Conservation (phyloP, 2,329 filamentous ascomycete genomes). For the Calonectria pteridis region DNA sequence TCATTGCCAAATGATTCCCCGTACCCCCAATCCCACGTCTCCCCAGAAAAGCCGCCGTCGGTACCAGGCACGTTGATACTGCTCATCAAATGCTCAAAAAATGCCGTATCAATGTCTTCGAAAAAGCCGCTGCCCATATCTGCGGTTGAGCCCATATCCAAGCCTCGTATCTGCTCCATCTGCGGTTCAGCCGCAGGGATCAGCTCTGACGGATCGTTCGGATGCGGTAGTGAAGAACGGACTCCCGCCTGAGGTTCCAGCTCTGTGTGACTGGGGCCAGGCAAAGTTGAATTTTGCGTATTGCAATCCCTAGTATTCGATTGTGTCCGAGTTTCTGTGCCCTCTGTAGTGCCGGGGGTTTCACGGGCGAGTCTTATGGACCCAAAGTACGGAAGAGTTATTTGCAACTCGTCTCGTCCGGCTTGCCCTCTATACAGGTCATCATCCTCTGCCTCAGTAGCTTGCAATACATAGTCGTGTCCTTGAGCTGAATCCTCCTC, state of each 20-base stretch:
- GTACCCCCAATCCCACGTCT: not conserved
- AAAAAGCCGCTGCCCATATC: not conserved
- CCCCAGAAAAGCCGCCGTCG: not conserved
- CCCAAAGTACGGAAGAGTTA: slow-evolving; percentile 5
- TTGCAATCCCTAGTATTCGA: not conserved
- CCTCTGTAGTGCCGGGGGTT: not conserved
- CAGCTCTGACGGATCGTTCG: too few relatives aligned
- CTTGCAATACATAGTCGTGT: not conserved
- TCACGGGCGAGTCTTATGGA: not conserved
- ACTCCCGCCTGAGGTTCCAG: not conserved
- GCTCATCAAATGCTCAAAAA: not conserved
- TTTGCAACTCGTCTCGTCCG: not conserved
- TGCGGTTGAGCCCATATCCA: not conserved
- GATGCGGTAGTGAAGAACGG: not conserved
- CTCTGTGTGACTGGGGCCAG: not conserved
- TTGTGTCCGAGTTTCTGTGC: too few relatives aligned
- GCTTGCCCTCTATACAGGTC: not conserved
- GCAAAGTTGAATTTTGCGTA: not conserved
- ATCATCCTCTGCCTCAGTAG: not conserved
- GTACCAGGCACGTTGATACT: not conserved
- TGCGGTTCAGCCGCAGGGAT: not conserved
- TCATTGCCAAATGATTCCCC: not conserved
- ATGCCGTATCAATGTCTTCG: not conserved
- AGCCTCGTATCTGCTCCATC: not conserved
- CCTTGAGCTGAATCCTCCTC: not conserved